Conservation (phyloP, 768 basidiomycete species). For the Mycena venus region DNA sequence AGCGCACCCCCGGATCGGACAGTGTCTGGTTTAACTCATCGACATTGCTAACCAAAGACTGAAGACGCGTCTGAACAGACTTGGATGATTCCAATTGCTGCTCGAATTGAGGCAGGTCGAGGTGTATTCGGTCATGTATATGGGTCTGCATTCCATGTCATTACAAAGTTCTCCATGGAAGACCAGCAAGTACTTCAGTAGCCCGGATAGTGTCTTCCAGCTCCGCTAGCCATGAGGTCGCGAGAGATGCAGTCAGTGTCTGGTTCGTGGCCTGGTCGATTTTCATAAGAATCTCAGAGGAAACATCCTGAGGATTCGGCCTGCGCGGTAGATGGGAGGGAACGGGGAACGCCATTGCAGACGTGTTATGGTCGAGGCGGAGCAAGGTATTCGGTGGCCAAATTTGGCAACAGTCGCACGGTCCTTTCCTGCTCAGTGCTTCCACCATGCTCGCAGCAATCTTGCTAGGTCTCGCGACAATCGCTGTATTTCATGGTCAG, state of each 20-base stretch:
- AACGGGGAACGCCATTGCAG: constrained; percentile 78
- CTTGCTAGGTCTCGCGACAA: constrained; percentile 59
- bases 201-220: constrained; percentile 77
- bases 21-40: constrained; percentile 64
- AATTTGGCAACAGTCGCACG: not conserved
- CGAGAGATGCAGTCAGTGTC: constrained; percentile 70
- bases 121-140: constrained; percentile 81
- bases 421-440: not conserved
- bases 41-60: constrained; percentile 65
- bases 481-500: constrained; percentile 69
- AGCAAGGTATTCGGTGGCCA: constrained; percentile 8
- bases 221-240: constrained; percentile 78
- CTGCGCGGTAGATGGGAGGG: constrained; percentile 82
- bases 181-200: constrained; percentile 69
- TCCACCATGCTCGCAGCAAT: constrained; percentile 59
- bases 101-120: constrained; percentile 74
- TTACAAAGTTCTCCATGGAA: constrained; percentile 3
- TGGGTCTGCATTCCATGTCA: constrained; percentile 55
- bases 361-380: constrained; percentile 25
- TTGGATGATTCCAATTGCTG: constrained; percentile 72
- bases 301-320: constrained; percentile 71
- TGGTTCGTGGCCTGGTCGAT: constrained; percentile 73
- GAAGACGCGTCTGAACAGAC: constrained; percentile 73
- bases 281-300: constrained; percentile 78
- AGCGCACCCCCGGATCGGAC: constrained; percentile 70